Conservation (phyloP, 371 early-diverging fungal genomes). For the Entomophthora muscae region DNA sequence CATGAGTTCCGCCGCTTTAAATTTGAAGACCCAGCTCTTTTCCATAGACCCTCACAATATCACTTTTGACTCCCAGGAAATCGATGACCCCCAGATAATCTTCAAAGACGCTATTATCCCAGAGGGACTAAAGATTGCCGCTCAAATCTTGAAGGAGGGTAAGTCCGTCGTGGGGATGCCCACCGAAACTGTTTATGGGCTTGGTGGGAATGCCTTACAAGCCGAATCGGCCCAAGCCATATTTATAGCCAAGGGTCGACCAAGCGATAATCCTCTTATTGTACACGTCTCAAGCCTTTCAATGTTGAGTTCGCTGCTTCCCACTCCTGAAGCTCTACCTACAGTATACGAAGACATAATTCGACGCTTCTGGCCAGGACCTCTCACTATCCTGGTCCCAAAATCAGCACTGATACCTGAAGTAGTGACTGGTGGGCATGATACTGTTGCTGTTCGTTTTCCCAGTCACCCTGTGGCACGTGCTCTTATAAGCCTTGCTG, state of each 20-base stretch:
- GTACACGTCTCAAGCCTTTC: conserved; percentile 85
- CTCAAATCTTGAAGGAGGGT: background rate
- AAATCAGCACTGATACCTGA: conserved; percentile 41
- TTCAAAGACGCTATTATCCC: background rate
- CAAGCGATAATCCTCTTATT: conserved; percentile 97
- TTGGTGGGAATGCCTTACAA: conserved; percentile 83
- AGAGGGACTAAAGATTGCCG: background rate
- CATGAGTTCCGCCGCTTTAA: background rate
- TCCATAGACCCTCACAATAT: background rate
- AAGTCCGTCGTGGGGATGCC: conserved; percentile 73
- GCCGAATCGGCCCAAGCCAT: conserved; percentile 60
- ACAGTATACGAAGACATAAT: conserved; percentile 44
- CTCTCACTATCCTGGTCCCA: conserved; percentile 89
- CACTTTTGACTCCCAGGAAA: background rate
- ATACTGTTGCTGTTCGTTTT: conserved; percentile 88
- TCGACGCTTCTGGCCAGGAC: conserved; percentile 95
- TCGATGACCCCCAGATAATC: background rate
- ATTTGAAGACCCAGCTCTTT: background rate
- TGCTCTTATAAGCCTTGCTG: conserved; percentile 68
- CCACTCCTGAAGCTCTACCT: conserved; percentile 15
- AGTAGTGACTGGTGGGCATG: conserved; percentile 69
- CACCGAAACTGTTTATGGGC: conserved; percentile 99
- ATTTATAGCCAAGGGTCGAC: conserved; percentile 85
- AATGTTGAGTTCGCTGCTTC: conserved; percentile 66
- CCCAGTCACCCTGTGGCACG: conserved; percentile 87